Base-by-base conservation (phyloP, 164 flowering plant genomes). In the Cinnamomum chago region DNA sequence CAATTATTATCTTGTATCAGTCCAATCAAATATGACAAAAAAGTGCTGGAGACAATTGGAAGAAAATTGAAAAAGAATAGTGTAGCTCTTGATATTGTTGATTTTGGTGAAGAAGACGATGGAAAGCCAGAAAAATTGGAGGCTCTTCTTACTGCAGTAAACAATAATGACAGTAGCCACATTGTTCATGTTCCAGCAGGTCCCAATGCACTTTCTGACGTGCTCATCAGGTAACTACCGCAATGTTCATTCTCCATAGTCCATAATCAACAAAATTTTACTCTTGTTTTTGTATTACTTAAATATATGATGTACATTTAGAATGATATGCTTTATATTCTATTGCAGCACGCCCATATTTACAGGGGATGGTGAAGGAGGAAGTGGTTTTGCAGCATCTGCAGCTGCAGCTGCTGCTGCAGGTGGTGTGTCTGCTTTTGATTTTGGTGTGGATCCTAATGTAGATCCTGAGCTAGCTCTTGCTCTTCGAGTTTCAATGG, bases 391-490 rank as follows among this genome's bases (percentile, higher is more conserved):
- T 88, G 96, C 94, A 14, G 97, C 97, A 3, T 95, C 97, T 0
- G 98, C 97, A 0, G 97, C 97, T 0, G 92, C 84, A 0, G 84
- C 93, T 0, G 96, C 94, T 14, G 92, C 96, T 47, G 93, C 91
- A 22, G 92, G 90, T 80, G 95, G 90, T 79, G 90, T 79, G 1
- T 76, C 90, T 83, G 93, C 91, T 14, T 92, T 82, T 85, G 98
- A 93, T 77, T 94, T 93, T 86, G 99, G 96, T 67, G 98, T 96
- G 50, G 98, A 96, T 86, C 99, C 99, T 50, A 96, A 94, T 77
- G 55, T 96, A 62, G 99, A 96, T 83, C 98, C 99, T 73, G 97
- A 96, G 83, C 86, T 96, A 77, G 99, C 98, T 24, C 97, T 94
- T 81, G 98, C 98, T 24, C 97, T 96, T 70, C 83, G 99, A 73